phyloP scores from a whole-genome alignment of 352 stramenopile species.

The Globisporangium ultimum region DNA sequence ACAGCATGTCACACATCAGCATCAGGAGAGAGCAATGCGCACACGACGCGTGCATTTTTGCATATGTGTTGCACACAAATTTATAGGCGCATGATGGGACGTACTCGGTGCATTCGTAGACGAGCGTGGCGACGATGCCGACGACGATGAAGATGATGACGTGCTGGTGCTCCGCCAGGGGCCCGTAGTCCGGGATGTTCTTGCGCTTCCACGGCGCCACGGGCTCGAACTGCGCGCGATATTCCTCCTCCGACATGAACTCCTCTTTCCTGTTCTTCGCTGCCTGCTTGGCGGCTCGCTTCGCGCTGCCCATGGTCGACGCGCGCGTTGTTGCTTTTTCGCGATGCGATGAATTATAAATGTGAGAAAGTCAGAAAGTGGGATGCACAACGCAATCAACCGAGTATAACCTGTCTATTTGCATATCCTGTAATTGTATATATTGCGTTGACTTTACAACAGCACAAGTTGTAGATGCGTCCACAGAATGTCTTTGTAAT shows the following conservation, averaged over 20 bases:
- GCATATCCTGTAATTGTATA: not conserved
- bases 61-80: not conserved
- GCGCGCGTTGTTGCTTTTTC: slow-evolving; percentile 4
- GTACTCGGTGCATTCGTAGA: slow-evolving; percentile 71
- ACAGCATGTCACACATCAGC: too few species aligned
- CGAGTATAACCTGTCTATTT: not conserved
- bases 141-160: slow-evolving; percentile 66
- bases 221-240: slow-evolving; percentile 64
- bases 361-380: not conserved
- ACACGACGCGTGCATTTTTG: not conserved
- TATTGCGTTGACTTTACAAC: too few species aligned
- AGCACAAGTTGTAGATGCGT: too few species aligned
- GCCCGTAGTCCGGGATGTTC: slow-evolving; percentile 78
- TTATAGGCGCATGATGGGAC: not conserved
- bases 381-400: not conserved
- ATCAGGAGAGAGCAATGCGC: not conserved
- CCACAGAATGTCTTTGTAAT: too few species aligned
- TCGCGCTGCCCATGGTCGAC: slow-evolving; percentile 1
- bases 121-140: slow-evolving; percentile 55
- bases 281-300: not conserved
- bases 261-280: slow-evolving; percentile 23
- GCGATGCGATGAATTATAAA: not conserved
- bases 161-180: slow-evolving; percentile 55
- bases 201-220: slow-evolving; percentile 79
- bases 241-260: slow-evolving; percentile 47